These are phyloP conservation scores for Cercospora beticola DNA, from an alignment of 2,329 filamentous ascomycete genomes.

Conservation along the genomic window DNA sequence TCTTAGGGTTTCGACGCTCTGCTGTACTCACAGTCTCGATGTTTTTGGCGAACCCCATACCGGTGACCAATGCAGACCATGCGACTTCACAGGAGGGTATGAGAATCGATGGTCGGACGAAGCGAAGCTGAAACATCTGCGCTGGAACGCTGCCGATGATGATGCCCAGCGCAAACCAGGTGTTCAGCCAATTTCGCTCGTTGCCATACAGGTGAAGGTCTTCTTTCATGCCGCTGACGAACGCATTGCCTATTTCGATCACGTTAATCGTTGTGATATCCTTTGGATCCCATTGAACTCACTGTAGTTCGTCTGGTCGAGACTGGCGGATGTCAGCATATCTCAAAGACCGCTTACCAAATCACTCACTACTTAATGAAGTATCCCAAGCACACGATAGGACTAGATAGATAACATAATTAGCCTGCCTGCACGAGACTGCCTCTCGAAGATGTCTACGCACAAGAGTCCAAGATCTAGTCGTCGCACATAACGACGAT, in stretches of 20 bases:
- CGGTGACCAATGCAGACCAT: constrained; percentile 19
- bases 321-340: neutral
- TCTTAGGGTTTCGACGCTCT: neutral
- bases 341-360: neutral
- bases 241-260: constrained; percentile 38
- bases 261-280: neutral
- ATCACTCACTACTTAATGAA: constrained; percentile 13
- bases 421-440: neutral
- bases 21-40: constrained; percentile 12
- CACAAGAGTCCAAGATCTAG: constrained; percentile 20
- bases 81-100: constrained; percentile 17
- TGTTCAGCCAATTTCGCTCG: constrained; percentile 38
- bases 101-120: constrained; percentile 15
- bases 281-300: neutral
- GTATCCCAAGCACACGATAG: constrained; percentile 11
- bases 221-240: constrained; percentile 45
- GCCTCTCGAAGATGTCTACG: neutral
- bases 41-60: constrained; percentile 20
- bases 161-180: constrained; percentile 21
- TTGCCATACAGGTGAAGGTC: constrained; percentile 41
- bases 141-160: constrained; percentile 20
- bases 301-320: constrained; percentile 10
- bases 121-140: constrained; percentile 15
- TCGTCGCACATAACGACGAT: constrained; percentile 15
- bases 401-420: neutral